A percentile compares a stretch with the other conserved stretches of the same genome.
Conservation (phyloP, 192 early-diverging fungal species). For the Polychytrium aggregatum region DNA sequence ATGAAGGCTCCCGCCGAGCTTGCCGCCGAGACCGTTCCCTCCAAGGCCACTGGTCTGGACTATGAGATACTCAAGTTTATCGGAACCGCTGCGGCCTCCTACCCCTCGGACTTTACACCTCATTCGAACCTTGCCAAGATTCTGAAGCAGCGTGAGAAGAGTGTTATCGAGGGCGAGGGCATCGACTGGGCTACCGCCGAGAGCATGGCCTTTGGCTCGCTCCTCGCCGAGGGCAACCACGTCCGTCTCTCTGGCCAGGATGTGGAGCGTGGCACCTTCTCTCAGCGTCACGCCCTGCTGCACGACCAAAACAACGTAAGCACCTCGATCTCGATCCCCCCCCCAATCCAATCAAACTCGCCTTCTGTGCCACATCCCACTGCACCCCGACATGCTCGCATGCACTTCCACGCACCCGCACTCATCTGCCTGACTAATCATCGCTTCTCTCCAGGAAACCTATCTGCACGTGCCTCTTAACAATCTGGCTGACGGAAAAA, state of each 20-base stretch:
- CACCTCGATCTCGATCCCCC: too few species aligned
- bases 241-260: constrained; percentile 90
- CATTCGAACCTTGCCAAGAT: constrained; percentile 83
- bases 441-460: constrained; percentile 52
- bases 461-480: constrained; percentile 77
- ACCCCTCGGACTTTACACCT: constrained; percentile 72
- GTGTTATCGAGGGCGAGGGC: constrained; percentile 60
- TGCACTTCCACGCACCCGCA: too few species aligned
- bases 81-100: constrained; percentile 68
- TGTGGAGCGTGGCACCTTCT: constrained; percentile 98
- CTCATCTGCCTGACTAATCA: too few species aligned
- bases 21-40: constrained; percentile 54
- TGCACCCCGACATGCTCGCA: too few species aligned
- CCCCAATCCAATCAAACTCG: too few species aligned
- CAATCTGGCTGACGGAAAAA: constrained; percentile 65
- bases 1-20: constrained; percentile 76
- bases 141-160: constrained; percentile 72
- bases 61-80: constrained; percentile 67
- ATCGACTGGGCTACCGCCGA: constrained; percentile 97
- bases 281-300: constrained; percentile 93
- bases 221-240: constrained; percentile 85
- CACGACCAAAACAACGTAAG: constrained; percentile 74
- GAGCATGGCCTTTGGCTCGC: constrained; percentile 81
- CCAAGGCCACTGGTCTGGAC: constrained; percentile 59
- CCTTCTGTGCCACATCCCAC: too few species aligned